Base-by-base conservation (phyloP, 345 rosid genomes). In the thale cress (Arabidopsis thaliana) region DNA sequence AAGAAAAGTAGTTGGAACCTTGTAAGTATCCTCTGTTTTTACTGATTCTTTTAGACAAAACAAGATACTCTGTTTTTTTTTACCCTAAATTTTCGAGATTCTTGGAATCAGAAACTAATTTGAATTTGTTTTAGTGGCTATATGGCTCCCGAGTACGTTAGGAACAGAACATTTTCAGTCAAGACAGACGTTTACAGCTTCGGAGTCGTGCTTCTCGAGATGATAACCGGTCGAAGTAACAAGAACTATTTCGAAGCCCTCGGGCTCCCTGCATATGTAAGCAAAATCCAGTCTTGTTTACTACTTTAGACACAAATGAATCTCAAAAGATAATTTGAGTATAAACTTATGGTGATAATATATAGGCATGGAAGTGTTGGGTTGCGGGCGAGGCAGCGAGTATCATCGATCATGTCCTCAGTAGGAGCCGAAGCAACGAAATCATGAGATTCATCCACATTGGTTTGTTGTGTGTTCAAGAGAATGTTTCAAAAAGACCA, bases 341-440 rank as follows among this genome's bases (percentile, higher is more conserved):
- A 22, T 6, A 8, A 48, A 41, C 28, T 66, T 36, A 1, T 30
- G 76, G 44, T 40, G 48, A 71, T 71, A 63, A 45, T 36, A 64
- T 22, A 37, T 50, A 85, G 88, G 84, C 87, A 67, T 85, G 91
- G 88, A 72, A 73, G 78, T 82, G 79, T 64, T 85, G 91, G 91
- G 65, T 52, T 46, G 78, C 60, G 20, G 86, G 82, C 2, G 73
- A 72, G 8, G 81, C 87, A 40, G 34, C 46, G 41, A 84, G 78
- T 75, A 66, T 83, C 50, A 37, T 78, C 22, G 91, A 87, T 79
- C 86, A 78, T 40, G 9, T 69, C 14, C 7, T 81, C 52, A 74
- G 59, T 5, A 75, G 71, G 28, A 81, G 65, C 33, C 52, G 34
- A 20, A 65, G 61, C 52, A 78, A 59, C 8, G 89, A 84, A 64